A percentile compares a stretch with the other conserved stretches of the same genome.
Conservation (phyloP, 129 eudicot genomes). For the Erigeron canadensis region DNA sequence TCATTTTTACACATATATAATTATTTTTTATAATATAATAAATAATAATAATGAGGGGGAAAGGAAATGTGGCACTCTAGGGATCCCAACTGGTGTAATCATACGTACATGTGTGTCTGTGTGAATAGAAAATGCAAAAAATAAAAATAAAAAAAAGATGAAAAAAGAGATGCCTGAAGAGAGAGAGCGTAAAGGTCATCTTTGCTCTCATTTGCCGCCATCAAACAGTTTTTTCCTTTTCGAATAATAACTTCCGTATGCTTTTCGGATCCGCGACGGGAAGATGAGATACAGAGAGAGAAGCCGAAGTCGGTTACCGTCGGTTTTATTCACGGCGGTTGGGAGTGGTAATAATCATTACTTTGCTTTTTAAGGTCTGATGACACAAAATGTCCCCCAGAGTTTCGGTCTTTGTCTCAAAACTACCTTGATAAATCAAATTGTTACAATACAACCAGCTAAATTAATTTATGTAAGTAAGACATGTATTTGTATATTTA, state of each 20-base stretch:
- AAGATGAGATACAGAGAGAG: neutral
- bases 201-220: conserved; percentile 44
- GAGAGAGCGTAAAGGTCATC: conserved; percentile 34
- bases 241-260: neutral
- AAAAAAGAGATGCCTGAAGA: conserved; percentile 41
- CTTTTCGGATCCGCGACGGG: conserved; percentile 17
- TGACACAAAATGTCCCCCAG: too few species aligned
- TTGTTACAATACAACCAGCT: too few species aligned
- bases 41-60: neutral
- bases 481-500: too few species aligned
- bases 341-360: neutral
- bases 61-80: conserved; percentile 36
- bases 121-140: conserved; percentile 21
- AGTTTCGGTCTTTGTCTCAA: too few species aligned
- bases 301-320: conserved; percentile 29
- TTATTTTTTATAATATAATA: too few species aligned
- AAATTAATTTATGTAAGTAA: too few species aligned
- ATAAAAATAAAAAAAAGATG: conserved; percentile 19
- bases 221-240: conserved; percentile 9
- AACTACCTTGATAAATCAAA: too few species aligned
- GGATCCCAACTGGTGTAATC: conserved; percentile 32
- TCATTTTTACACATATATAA: conserved; percentile 23
- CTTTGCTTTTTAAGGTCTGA: too few species aligned
- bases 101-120: conserved; percentile 3
- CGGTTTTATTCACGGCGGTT: neutral